Evolutionary conservation across 2,329 filamentous ascomycete species (phyloP).

Genomic region (Monascus ruber): DNA sequence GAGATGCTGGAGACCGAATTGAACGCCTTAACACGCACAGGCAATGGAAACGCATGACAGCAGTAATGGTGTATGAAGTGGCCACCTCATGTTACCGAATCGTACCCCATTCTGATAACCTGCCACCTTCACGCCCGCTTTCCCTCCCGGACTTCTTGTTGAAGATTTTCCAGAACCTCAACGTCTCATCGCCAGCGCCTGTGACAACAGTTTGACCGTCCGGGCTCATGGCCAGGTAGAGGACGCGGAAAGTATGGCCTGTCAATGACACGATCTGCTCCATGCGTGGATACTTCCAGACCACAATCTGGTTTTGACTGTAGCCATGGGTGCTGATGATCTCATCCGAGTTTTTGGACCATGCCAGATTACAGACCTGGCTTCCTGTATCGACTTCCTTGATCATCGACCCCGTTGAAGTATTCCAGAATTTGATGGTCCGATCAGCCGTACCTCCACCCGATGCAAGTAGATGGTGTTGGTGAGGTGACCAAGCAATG

Average conservation of each 20-base stretch:
- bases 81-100: slow-evolving; percentile 46
- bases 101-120: slow-evolving; percentile 68
- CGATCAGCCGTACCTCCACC: slow-evolving; percentile 92
- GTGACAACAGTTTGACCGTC: slow-evolving; percentile 91
- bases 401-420: slow-evolving; percentile 63
- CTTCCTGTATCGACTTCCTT: slow-evolving; percentile 93
- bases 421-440: slow-evolving; percentile 97
- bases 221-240: slow-evolving; percentile 95
- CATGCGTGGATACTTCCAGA: slow-evolving; percentile 99
- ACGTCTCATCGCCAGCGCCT: slow-evolving; percentile 87
- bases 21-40: slow-evolving; percentile 2
- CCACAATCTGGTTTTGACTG: slow-evolving; percentile 95
- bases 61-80: slow-evolving; percentile 4
- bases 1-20: slow-evolving; percentile 6
- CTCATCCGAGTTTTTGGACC: slow-evolving; percentile 96
- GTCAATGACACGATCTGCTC: slow-evolving; percentile 90
- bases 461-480: slow-evolving; percentile 84
- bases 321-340: slow-evolving; percentile 96
- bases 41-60: slow-evolving; percentile 1
- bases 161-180: slow-evolving; percentile 96
- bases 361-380: slow-evolving; percentile 96
- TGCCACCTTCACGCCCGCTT: slow-evolving; percentile 54
- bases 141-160: slow-evolving; percentile 62
- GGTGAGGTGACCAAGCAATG: slow-evolving; percentile 95
- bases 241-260: slow-evolving; percentile 89